Evolutionary conservation across 2,329 filamentous ascomycete species (phyloP).

Genomic region (Botrytis byssoidea): DNA sequence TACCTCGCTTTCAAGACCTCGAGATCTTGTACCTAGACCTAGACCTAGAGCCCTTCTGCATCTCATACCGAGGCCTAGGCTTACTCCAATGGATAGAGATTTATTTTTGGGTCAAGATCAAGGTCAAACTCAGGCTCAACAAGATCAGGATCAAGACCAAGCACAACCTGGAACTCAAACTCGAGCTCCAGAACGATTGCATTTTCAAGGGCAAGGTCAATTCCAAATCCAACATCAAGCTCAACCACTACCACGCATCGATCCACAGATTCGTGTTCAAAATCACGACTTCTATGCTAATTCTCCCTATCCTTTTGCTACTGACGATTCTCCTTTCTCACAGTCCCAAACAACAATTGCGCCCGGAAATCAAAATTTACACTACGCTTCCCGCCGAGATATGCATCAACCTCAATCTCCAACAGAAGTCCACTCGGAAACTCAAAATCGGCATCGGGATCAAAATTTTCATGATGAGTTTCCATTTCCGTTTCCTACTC

Average conservation of each 20-base stretch:
- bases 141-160: too few species aligned
- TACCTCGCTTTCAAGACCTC: background rate
- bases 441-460: background rate
- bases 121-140: too few species aligned
- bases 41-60: background rate
- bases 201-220: background rate
- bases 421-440: background rate
- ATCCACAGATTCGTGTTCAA: background rate
- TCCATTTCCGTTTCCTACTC: background rate
- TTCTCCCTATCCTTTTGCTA: background rate
- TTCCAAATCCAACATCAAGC: background rate
- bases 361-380: accelerated
- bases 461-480: background rate
- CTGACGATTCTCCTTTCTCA: background rate
- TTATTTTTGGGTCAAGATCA: background rate
- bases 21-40: background rate
- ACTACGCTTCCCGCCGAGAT: background rate
- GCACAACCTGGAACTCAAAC: too few species aligned
- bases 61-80: background rate
- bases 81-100: background rate
- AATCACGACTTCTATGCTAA: background rate
- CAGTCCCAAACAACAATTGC: background rate
- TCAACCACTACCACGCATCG: accelerated
- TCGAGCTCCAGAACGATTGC: too few species aligned
- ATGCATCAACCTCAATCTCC: too few species aligned